phyloP scores from a whole-genome alignment of 1,284 basidiomycete genomes.

The Anthracocystis panici-leucophaei region DNA sequence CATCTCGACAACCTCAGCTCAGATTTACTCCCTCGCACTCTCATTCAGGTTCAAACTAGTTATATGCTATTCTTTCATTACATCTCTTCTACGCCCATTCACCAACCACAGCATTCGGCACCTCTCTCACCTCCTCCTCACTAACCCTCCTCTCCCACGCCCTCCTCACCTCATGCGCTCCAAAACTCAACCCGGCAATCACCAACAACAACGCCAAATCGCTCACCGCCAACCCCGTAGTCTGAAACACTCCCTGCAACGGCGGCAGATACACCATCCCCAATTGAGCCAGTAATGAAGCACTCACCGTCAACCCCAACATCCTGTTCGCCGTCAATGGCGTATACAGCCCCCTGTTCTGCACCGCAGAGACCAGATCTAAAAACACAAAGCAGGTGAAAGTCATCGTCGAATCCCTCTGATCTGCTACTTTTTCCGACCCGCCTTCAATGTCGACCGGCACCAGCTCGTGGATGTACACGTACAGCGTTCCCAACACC shows the following conservation, averaged over 20 bases:
- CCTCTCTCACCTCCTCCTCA: conserved; percentile 27
- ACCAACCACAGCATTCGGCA: background rate
- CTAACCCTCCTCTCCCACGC: conserved; percentile 75
- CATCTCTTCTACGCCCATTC: conserved; percentile 27
- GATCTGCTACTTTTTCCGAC: conserved; percentile 28
- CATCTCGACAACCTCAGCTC: background rate
- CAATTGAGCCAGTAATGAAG: conserved; percentile 85
- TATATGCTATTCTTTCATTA: background rate
- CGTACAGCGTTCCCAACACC: conserved; percentile 85
- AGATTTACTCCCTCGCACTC: background rate
- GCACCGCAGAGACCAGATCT: conserved; percentile 92
- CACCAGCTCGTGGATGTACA: conserved; percentile 77
- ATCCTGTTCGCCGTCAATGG: conserved; percentile 77
- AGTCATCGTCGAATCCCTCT: conserved; percentile 72
- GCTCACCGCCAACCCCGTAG: conserved; percentile 78
- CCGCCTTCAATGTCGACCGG: conserved; percentile 69
- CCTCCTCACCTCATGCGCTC: conserved; percentile 83
- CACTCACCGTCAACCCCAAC: conserved; percentile 85
- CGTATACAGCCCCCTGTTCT: conserved; percentile 80
- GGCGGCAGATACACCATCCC: conserved; percentile 88
- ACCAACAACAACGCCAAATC: conserved; percentile 81
- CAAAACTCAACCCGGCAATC: conserved; percentile 79
- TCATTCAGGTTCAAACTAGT: background rate
- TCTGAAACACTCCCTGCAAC: conserved; percentile 93
- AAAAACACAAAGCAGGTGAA: conserved; percentile 97